These are phyloP conservation scores for Botryotinia convoluta DNA, from an alignment of 2,329 filamentous ascomycete species.

Conservation along the genomic window DNA sequence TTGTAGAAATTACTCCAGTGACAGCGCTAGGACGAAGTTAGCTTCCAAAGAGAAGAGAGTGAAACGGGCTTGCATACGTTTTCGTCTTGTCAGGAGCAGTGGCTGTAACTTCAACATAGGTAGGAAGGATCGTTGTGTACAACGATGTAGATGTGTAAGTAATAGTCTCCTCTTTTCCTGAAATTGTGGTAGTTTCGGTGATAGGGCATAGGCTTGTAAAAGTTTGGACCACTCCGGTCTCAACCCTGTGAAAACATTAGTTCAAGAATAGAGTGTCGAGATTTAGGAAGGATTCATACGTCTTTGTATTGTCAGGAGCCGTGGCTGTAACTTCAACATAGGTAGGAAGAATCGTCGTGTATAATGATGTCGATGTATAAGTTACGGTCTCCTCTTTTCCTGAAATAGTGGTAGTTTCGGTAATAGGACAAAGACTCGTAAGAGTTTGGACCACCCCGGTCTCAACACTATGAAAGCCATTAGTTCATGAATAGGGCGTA, in stretches of 20 bases:
- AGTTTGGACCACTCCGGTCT: constrained; percentile 9
- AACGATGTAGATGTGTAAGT: constrained; percentile 13
- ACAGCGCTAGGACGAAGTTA: neutral
- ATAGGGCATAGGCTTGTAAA: constrained; percentile 39
- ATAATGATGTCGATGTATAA: constrained; percentile 12
- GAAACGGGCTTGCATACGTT: neutral
- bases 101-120: neutral
- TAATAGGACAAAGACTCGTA: constrained; percentile 39
- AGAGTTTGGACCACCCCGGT: constrained; percentile 12
- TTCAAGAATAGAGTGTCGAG: neutral
- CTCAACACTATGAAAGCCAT: neutral
- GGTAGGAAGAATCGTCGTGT: constrained; percentile 2
- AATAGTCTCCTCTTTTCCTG: constrained; percentile 14
- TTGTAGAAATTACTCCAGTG: constrained; percentile 9
- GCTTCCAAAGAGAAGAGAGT: neutral
- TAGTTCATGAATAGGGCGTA: neutral
- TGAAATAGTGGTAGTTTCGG: constrained; percentile 21
- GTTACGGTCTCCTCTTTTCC: constrained; percentile 13
- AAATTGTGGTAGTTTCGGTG: constrained; percentile 23
- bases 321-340: constrained; percentile 13
- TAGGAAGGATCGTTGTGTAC: neutral
- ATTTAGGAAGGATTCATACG: neutral
- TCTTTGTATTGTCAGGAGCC: neutral
- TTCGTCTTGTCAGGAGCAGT: neutral
- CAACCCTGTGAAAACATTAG: neutral